These are phyloP conservation scores for Chloris gayana DNA, from an alignment of 176 grass and related monocot species.

Conservation along the genomic window DNA sequence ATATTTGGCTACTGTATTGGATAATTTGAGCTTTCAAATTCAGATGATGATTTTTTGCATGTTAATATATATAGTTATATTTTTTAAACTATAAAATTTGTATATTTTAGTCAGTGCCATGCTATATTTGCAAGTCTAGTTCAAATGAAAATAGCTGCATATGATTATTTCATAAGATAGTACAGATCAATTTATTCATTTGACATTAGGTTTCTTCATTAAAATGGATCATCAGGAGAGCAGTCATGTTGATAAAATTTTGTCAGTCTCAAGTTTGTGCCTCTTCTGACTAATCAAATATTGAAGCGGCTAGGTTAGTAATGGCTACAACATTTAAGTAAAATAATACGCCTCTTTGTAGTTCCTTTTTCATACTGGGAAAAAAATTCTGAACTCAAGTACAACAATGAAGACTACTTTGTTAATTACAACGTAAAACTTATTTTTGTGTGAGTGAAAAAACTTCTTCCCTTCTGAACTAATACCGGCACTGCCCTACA, in stretches of 20 bases:
- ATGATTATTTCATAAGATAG: background rate
- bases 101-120: background rate
- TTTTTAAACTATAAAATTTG: background rate
- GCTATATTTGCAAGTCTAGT: background rate
- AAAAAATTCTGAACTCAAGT: background rate
- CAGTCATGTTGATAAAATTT: background rate
- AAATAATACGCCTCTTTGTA: background rate
- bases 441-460: background rate
- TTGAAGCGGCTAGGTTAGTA: background rate
- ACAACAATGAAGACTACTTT: background rate
- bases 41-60: background rate
- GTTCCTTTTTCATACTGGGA: background rate
- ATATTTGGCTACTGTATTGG: background rate
- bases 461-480: too few species aligned
- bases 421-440: background rate
- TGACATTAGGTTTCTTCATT: background rate
- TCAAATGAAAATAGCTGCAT: background rate
- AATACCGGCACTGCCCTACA: too few species aligned
- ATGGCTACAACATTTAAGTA: background rate
- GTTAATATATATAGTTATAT: background rate
- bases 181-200: background rate
- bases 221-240: background rate
- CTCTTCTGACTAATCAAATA: background rate
- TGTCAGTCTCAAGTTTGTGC: background rate
- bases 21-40: background rate